These are phyloP conservation scores for Rhodosporidiobolus sp. DNA, from an alignment of 768 basidiomycete genomes.

Conservation along the genomic window DNA sequence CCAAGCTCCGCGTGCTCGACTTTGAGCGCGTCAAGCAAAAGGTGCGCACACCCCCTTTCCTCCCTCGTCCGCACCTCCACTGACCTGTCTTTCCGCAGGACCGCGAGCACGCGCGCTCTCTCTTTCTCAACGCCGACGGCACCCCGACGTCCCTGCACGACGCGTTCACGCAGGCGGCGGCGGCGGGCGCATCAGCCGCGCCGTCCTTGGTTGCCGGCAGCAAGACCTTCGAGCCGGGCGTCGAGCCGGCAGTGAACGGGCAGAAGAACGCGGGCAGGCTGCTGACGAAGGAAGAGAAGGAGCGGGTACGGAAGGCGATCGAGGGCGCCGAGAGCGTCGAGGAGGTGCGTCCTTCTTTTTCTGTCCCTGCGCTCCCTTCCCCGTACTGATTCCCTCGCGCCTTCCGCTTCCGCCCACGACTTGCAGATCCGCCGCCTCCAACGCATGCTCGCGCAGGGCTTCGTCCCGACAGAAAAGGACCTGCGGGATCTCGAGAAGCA, in stretches of 20 bases:
- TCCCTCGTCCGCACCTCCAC: slow-evolving; percentile 27
- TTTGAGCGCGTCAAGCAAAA: slow-evolving; percentile 92
- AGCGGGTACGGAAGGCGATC: slow-evolving; percentile 80
- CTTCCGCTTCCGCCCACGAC: not conserved
- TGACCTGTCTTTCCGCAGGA: slow-evolving; percentile 58
- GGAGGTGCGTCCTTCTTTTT: slow-evolving; percentile 58
- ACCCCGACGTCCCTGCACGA: slow-evolving; percentile 73
- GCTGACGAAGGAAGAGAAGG: slow-evolving; percentile 87
- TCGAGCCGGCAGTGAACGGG: slow-evolving; percentile 48
- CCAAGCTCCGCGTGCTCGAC: slow-evolving; percentile 84
- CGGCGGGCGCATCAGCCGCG: slow-evolving; percentile 6
- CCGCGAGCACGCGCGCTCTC: slow-evolving; percentile 65
- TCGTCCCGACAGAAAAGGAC: slow-evolving; percentile 66
- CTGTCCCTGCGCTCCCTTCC: not conserved
- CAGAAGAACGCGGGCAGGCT: slow-evolving; percentile 82
- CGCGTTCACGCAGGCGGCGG: slow-evolving; percentile 57
- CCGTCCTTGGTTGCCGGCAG: slow-evolving; percentile 24
- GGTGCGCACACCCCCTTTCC: slow-evolving; percentile 53
- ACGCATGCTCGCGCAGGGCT: slow-evolving; percentile 58
- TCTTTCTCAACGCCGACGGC: slow-evolving; percentile 78
- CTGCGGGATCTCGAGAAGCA: slow-evolving; percentile 57
- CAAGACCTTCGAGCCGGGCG: slow-evolving; percentile 43
- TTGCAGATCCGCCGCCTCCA: slow-evolving; percentile 21
- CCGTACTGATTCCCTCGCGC: not conserved
- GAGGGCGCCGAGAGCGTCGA: slow-evolving; percentile 86